Conservation (phyloP, 441 rosid species). For the Melastoma candidum region DNA sequence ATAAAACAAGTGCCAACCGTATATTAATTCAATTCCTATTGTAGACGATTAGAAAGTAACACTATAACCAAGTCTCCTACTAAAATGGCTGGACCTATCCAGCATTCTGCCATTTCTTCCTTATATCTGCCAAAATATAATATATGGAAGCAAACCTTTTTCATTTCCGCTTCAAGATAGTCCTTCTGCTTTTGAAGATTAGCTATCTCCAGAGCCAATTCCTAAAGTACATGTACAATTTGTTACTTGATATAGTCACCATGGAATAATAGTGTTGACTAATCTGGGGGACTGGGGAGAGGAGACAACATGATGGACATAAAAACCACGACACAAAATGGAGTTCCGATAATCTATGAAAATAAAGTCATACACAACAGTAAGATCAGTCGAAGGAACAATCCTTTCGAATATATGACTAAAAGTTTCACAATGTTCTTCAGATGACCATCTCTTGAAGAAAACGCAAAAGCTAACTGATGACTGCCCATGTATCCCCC, state of each 20-base stretch:
- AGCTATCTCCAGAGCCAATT: constrained; percentile 43
- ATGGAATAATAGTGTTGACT: no score
- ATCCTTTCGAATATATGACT: no score
- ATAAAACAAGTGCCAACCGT: constrained; percentile 11
- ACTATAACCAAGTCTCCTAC: neutral
- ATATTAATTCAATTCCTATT: constrained; percentile 6
- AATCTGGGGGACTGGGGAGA: no score
- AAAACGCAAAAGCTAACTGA: no score
- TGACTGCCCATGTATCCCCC: neutral
- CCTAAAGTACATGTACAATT: constrained; percentile 35
- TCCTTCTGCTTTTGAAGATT: constrained; percentile 57
- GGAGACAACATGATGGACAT: no score
- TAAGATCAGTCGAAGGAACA: no score
- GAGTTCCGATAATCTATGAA: no score
- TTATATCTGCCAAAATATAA: neutral
- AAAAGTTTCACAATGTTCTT: no score
- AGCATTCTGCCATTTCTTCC: constrained; percentile 1
- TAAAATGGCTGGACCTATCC: neutral
- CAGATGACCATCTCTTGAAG: no score
- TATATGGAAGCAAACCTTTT: constrained; percentile 29
- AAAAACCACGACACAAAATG: no score
- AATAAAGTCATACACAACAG: no score
- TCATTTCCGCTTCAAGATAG: constrained; percentile 73
- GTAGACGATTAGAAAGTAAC: constrained; percentile 3
- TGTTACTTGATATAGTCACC: no score